Percentiles rank a stretch among this genome's conserved stretches.
Evolutionary conservation across 2,329 filamentous ascomycete genomes (phyloP).

Genomic region (Penicillium thymicola): DNA sequence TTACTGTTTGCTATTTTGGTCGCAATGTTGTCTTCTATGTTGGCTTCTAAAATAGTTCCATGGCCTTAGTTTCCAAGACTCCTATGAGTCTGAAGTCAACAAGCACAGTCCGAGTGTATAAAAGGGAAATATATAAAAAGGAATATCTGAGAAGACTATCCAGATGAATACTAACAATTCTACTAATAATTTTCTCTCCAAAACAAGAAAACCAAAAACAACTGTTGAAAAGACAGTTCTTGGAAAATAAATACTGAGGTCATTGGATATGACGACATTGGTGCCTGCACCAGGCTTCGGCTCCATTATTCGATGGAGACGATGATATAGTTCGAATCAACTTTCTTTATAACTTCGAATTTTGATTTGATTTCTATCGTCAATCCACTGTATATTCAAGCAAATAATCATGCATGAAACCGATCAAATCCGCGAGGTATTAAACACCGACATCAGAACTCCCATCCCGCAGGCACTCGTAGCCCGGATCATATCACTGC

Average conservation of each 20-base stretch:
- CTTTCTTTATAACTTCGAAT: background rate
- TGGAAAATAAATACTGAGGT: background rate
- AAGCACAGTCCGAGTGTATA: background rate
- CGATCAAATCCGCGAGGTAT: constrained; percentile 18
- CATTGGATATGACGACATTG: constrained; percentile 6
- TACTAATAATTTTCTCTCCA: too few species aligned
- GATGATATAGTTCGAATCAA: constrained; percentile 1
- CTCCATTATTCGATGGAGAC: background rate
- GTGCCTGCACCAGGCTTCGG: background rate
- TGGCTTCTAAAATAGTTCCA: background rate
- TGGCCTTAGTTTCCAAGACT: too few species aligned
- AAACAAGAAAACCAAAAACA: too few species aligned
- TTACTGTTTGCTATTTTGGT: background rate
- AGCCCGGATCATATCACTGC: constrained; percentile 22
- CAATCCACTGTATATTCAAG: background rate
- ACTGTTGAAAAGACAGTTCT: too few species aligned
- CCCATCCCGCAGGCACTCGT: constrained; percentile 22
- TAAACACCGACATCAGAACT: constrained; percentile 24
- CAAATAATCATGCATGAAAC: constrained; percentile 16
- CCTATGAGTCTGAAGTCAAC: background rate
- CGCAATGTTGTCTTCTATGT: background rate
- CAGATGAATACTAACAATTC: background rate
- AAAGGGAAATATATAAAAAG: background rate
- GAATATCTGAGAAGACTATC: background rate
- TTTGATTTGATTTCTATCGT: background rate